Base-by-base conservation (phyloP, 352 stramenopile genomes). In the Heterotrichella gracilis region DNA sequence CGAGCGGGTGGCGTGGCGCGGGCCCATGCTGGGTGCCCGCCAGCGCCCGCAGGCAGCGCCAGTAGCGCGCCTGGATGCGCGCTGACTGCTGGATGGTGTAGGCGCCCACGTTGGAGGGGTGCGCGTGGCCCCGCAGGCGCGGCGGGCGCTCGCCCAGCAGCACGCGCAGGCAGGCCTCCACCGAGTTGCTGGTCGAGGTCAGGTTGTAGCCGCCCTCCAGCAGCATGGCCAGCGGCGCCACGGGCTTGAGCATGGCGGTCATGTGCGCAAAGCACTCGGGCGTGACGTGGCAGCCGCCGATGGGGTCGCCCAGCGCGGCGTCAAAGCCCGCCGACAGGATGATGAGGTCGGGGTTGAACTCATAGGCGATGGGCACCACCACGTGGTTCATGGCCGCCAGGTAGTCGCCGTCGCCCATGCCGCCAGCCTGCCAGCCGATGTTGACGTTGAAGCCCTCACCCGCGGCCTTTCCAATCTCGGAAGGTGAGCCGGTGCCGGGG, bases 251-350 rank as follows among this genome's bases (percentile, higher is more conserved):
- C 22, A 75, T 72, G 22, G 75, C 69, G 2, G 79, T 83, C 71
- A 85, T 82, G 19, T 74, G 74, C 19, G 78, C 77, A 67, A 80
- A 84, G 13, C 80, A 78, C 0, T 70, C 68, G 0, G 79, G 79
- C 14, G 82, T 80, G 0, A 90, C 71, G n/a, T 75, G 23, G 70
- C 83, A 84, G 25, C 84, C 79, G n/a, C 83, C 82, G 22, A 94
- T 75, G 3, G 84, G 84, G 75, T 94, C 86, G 72, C 90, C 87
- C 53, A 82, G 76, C 72, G 93, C 87, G 1, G 85, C 88, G 77
- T 95, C 89, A 75, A 96, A 96, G 3, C 89, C 89, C 25, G 88
- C 86, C 20, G 82, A 92, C 64, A 96, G 77, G 67, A 96, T 82
- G 32, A 96, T 85, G 3, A 95, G 75, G 73, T 96, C 85, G 23